Percentiles rank a stretch among this genome's conserved stretches.
These are phyloP conservation scores for Gonapodya sp. DNA, from an alignment of 192 early-diverging fungal species.

Conservation along the genomic window DNA sequence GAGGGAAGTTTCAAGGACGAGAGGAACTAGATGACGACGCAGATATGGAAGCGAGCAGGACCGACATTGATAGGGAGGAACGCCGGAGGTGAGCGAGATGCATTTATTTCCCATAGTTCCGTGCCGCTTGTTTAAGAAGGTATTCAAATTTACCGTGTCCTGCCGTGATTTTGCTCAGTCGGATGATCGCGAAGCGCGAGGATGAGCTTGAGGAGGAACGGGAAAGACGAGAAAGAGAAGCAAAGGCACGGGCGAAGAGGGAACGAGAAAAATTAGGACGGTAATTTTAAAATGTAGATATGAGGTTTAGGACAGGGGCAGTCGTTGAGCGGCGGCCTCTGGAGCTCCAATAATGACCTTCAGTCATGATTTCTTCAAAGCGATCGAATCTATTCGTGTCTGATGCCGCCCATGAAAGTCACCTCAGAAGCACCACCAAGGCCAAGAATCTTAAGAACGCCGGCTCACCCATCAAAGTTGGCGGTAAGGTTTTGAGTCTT, in stretches of 20 bases:
- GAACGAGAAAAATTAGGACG: not conserved
- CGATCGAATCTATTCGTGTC: not conserved
- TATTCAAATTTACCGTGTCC: too few relatives aligned
- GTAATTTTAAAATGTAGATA: not conserved
- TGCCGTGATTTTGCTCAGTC: not conserved
- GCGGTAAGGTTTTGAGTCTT: not conserved
- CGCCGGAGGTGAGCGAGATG: not conserved
- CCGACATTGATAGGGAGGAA: not conserved
- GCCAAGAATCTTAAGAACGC: not conserved
- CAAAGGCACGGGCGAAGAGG: not conserved
- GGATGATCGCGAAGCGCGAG: not conserved
- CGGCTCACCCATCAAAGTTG: not conserved
- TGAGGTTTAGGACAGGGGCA: too few relatives aligned
- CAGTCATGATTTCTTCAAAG: not conserved
- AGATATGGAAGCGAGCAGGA: not conserved
- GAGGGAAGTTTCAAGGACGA: not conserved
- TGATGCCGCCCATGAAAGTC: not conserved
- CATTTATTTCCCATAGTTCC: not conserved
- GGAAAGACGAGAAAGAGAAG: not conserved
- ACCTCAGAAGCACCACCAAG: not conserved
- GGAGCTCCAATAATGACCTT: too few relatives aligned
- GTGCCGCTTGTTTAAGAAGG: not conserved
- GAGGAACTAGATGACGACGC: not conserved
- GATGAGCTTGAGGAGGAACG: not conserved
- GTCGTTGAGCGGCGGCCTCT: too few relatives aligned